Conservation (phyloP, 805 yeast species). For the Candida maris region DNA sequence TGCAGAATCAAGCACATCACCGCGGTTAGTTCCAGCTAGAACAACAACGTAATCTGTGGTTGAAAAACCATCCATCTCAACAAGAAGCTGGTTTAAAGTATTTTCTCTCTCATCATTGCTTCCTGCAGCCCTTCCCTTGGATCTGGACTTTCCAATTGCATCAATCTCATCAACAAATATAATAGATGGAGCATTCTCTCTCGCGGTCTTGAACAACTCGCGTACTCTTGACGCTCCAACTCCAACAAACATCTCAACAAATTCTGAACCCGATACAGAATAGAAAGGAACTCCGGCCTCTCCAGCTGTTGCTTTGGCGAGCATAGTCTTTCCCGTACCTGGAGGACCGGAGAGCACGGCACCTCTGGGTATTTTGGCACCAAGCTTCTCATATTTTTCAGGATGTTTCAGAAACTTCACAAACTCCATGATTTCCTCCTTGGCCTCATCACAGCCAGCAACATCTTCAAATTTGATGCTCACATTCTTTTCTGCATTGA, state of each 20-base stretch:
- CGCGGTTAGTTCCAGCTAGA: constrained; percentile 90
- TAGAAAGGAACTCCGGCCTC: constrained; percentile 94
- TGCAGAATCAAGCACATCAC: constrained; percentile 87
- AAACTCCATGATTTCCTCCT: constrained; percentile 93
- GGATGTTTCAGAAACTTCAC: constrained; percentile 87
- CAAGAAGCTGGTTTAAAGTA: constrained; percentile 85
- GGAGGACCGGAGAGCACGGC: constrained; percentile 94
- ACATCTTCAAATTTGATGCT: constrained; percentile 83
- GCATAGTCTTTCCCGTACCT: constrained; percentile 91
- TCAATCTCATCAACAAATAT: constrained; percentile 93
- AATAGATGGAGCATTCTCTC: constrained; percentile 86
- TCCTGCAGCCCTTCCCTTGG: constrained; percentile 69
- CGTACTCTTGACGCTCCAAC: constrained; percentile 95
- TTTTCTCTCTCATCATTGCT: constrained; percentile 92
- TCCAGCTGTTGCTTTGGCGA: constrained; percentile 95
- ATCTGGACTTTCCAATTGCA: constrained; percentile 87
- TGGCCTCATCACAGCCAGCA: constrained; percentile 94
- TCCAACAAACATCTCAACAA: constrained; percentile 96
- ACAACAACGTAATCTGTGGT: constrained; percentile 89
- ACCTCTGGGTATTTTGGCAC: constrained; percentile 94
- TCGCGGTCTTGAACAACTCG: constrained; percentile 84
- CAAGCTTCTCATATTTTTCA: constrained; percentile 74
- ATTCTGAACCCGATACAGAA: constrained; percentile 90
- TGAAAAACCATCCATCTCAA: constrained; percentile 94
- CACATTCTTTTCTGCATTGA: constrained; percentile 79